A percentile compares a stretch with the other conserved stretches of the same genome.
Evolutionary conservation across 2,329 filamentous ascomycete genomes (phyloP).

Genomic region (Aureobasidium sp.): DNA sequence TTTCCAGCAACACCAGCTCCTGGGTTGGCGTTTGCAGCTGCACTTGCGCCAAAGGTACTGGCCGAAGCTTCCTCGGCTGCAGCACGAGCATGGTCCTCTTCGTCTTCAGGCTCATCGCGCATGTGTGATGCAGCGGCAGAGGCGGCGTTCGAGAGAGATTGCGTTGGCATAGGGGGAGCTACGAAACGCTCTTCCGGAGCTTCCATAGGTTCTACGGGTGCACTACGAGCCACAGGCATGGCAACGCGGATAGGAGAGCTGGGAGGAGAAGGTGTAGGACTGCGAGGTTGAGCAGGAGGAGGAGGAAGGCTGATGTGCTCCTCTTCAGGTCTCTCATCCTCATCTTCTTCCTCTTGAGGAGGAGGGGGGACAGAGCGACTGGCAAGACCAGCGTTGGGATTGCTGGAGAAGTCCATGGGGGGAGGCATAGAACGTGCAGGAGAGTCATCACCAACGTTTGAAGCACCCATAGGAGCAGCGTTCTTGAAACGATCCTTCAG

Average conservation of each 20-base stretch:
- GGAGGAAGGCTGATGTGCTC: conserved; percentile 41
- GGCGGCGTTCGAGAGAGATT: conserved; percentile 53
- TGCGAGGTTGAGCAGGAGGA: conserved; percentile 27
- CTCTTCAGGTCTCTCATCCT: conserved; percentile 24
- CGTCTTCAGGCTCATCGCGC: conserved; percentile 53
- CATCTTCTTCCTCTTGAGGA: conserved; percentile 47
- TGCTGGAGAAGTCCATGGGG: conserved; percentile 56
- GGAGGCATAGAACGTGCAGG: conserved; percentile 44
- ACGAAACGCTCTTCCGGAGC: conserved; percentile 55
- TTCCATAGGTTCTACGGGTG: conserved; percentile 65
- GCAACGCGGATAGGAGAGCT: conserved; percentile 48
- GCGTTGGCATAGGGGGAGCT: conserved; percentile 54
- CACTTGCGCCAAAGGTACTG: conserved; percentile 35
- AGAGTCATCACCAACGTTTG: conserved; percentile 29
- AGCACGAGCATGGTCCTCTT: conserved; percentile 50
- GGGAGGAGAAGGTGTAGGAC: conserved; percentile 1
- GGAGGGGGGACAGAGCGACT: conserved; percentile 65
- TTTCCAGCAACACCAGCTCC: conserved; percentile 45
- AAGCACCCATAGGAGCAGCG: conserved; percentile 59
- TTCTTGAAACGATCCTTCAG: conserved; percentile 78
- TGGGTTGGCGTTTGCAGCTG: conserved; percentile 28
- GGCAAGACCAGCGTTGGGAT: conserved; percentile 50
- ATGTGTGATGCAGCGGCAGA: conserved; percentile 55
- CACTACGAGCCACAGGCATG: conserved; percentile 1
- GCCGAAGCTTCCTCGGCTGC: conserved; percentile 39